These are phyloP conservation scores for Cephalotrichum gorgonifer DNA, from an alignment of 2,329 filamentous ascomycete genomes.

Conservation along the genomic window DNA sequence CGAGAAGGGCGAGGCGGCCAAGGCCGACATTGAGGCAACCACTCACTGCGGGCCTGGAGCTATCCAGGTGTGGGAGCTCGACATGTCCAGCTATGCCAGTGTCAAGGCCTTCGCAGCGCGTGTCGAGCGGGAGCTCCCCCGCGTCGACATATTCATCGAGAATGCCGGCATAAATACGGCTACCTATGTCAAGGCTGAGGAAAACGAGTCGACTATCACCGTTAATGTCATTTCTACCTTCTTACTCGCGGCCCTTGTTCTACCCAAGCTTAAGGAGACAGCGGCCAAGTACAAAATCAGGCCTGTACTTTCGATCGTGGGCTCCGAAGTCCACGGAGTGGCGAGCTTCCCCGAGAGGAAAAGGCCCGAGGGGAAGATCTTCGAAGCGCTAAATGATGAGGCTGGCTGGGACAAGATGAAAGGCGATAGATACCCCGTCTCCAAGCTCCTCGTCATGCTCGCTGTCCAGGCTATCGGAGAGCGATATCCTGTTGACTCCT, in stretches of 20 bases:
- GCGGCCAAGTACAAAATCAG: not conserved
- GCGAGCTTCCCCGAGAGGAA: slow-evolving; percentile 3
- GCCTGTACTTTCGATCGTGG: slow-evolving; percentile 1
- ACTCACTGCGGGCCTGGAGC: slow-evolving; percentile 3
- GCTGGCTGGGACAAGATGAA: slow-evolving; percentile 4
- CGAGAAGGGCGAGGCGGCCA: slow-evolving; percentile 26
- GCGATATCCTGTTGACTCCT: slow-evolving; percentile 1
- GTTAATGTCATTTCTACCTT: slow-evolving; percentile 37
- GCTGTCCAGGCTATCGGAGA: slow-evolving; percentile 21
- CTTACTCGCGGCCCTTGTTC: slow-evolving; percentile 28
- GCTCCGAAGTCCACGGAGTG: slow-evolving; percentile 8
- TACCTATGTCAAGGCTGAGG: slow-evolving; percentile 19
- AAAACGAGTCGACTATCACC: slow-evolving; percentile 29
- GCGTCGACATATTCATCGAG: slow-evolving; percentile 30
- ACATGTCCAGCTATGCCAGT: slow-evolving; percentile 27
- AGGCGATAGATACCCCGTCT: slow-evolving; percentile 15
- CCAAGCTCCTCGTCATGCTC: slow-evolving; percentile 20
- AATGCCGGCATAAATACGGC: slow-evolving; percentile 22
- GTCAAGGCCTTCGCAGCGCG: slow-evolving; percentile 23
- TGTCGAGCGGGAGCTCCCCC: slow-evolving; percentile 16
- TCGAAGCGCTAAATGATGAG: slow-evolving; percentile 17
- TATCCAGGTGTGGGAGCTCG: slow-evolving; percentile 33
- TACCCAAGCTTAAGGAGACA: slow-evolving; percentile 23
- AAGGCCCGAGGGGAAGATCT: slow-evolving; percentile 10
- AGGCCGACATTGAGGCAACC: slow-evolving; percentile 5